Base-by-base conservation (phyloP, 495 filamentous ascomycete genomes). In the Aspergillus baeticus region DNA sequence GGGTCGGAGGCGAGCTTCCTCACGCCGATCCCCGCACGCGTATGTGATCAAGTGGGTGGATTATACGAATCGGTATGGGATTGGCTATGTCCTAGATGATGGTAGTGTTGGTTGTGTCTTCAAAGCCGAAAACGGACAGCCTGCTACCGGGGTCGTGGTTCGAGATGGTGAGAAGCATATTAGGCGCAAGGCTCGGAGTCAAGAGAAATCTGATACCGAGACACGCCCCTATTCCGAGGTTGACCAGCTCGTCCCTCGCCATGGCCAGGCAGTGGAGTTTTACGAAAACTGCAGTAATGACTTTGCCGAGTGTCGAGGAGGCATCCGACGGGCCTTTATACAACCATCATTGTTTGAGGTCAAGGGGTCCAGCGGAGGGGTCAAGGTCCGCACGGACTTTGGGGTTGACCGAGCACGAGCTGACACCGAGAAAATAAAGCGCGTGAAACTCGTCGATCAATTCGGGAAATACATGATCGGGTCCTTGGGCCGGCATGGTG, bases 401-500 rank as follows among this genome's bases (percentile, higher is more conserved):
- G 78, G 79, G 5, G 61, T 73, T 15, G 81, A 84, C 7, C 81
- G 53, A 62, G 78, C 47, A 61, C 76, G 39, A 77, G 84, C 60
- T 62, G 91, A 87, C 61, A 81, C 81, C 21, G 84, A 84, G 57
- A 90, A 88, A 72, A 78, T 86, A 60, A 86, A 84, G 66, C 82
- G 87, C 38, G 80, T 94, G 51, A 84, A 87, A 36, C 75, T 96
- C 37, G 96, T 93, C 80, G 88, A 89, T 64, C 92, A 93, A 64
- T 96, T 97, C 62, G 91, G 89, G 51, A 90, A 91, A 66, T 98
- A 98, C 68, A 98, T 98, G 94, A 86, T 86, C 57, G 69, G 84
- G 64, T 71, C 78, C 45, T 61, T 86, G 58, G 67, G 81, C 52
- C 65, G 78, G 70, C 66, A 81, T 69, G 69, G 81, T 51, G 70